A percentile compares a stretch with the other conserved stretches of the same genome.
Evolutionary conservation across 2,329 filamentous ascomycete species (phyloP).

Genomic region (Pseudogymnoascus sp.): DNA sequence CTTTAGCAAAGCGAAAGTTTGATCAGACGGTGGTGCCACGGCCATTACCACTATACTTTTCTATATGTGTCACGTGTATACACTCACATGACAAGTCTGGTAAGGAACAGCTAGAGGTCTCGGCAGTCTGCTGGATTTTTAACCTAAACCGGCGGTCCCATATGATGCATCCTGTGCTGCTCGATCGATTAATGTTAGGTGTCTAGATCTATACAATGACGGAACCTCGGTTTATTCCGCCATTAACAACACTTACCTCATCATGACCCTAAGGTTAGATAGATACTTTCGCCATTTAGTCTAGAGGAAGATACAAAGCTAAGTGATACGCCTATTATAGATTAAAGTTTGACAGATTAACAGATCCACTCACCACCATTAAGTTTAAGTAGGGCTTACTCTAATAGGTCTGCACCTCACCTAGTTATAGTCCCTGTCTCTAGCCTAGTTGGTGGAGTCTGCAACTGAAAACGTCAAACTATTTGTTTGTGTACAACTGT

Average conservation of each 20-base stretch:
- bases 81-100: too few species aligned
- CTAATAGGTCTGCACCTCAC: not conserved
- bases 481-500: not conserved
- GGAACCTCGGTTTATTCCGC: not conserved
- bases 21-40: too few species aligned
- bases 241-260: not conserved
- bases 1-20: too few species aligned
- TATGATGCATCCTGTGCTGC: too few species aligned
- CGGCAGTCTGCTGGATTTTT: too few species aligned
- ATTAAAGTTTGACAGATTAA: not conserved
- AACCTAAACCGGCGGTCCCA: too few species aligned
- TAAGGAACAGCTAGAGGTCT: too few species aligned
- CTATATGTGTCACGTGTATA: too few species aligned
- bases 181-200: too few species aligned
- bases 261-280: not conserved
- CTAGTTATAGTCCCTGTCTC: not conserved
- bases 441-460: not conserved
- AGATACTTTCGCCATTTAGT: not conserved
- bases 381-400: not conserved
- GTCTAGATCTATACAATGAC: too few species aligned
- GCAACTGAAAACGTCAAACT: not conserved
- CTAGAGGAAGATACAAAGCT: not conserved
- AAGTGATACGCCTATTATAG: not conserved
- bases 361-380: not conserved
- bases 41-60: too few species aligned